Evolutionary conservation across 495 filamentous ascomycete species (phyloP).

Genomic region (Opeltia flavorubescens): DNA sequence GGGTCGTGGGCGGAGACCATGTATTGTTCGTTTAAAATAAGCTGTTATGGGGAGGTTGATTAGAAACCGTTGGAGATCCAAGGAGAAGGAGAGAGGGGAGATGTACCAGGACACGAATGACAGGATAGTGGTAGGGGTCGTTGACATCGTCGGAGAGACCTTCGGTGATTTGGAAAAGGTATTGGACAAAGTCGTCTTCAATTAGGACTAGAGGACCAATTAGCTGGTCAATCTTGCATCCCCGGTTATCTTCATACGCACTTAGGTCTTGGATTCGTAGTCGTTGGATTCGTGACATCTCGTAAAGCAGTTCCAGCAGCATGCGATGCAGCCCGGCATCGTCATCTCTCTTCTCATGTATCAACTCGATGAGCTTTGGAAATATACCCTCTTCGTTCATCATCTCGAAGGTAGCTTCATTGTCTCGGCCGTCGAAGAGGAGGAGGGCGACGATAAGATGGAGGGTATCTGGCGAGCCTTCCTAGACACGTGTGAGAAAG

Average conservation of each 20-base stretch:
- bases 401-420: constrained; percentile 65
- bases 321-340: constrained; percentile 65
- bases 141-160: constrained; percentile 73
- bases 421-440: constrained; percentile 73
- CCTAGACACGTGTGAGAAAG: constrained; percentile 26
- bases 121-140: constrained; percentile 92
- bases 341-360: constrained; percentile 45
- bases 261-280: constrained; percentile 64
- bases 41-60: constrained; percentile 37
- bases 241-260: constrained; percentile 21
- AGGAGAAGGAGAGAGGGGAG: background rate
- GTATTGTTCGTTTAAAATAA: constrained; percentile 96
- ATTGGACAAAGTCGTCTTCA: constrained; percentile 72
- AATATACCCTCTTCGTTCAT: constrained; percentile 83
- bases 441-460: constrained; percentile 76
- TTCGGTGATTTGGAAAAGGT: constrained; percentile 83
- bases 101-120: constrained; percentile 80
- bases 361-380: constrained; percentile 66
- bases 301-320: constrained; percentile 81
- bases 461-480: constrained; percentile 67
- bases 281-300: constrained; percentile 89
- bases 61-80: constrained; percentile 6
- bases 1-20: constrained; percentile 62
- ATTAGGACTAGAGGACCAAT: constrained; percentile 34
- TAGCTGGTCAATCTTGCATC: constrained; percentile 8